Evolutionary conservation across 176 grass and related monocot genomes (phyloP), one percentile per base, ranked within the genome.

Genomic region (Lolium multiflorum): DNA sequence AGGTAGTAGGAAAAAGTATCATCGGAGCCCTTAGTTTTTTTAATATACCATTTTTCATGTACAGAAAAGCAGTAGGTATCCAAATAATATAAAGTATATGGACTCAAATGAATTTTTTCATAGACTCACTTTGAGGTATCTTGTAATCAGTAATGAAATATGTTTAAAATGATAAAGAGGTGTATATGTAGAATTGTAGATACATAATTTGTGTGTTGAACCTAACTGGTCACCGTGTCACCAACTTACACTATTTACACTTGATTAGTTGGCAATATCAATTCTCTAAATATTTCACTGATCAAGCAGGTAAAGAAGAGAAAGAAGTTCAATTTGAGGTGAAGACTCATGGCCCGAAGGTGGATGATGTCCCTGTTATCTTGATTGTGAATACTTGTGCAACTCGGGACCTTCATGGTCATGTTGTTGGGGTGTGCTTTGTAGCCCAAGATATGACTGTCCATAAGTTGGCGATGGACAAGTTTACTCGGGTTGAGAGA

Each of bases 391-490:
- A 98, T 91, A 89, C 91, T 16, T 98, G 95, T 80, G 91, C 93
- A 52, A 95, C 85, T 70, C 91, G 93, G 14, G 93, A 93, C 85
- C 80, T 95, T 82, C 84, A 95, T 51, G 85, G 91, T 52, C 66
- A 90, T 78, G 83, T 98, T 68, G 89, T 98, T 43, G 95, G 95
- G n/a, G 95, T 90, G 18, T 98, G 95, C 77, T 98, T 98, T 81
- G 91, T 98, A 57, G 95, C 95, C 43, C 95, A 98, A 82, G 95
- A 98, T 63, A 91, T 98, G 89, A 98, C 95, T 43, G 41, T 43
- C 41, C 41, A 43, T 43, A 43, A 43, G 41, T 43, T 43, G 41
- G 41, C 41, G 41, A 91, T 95, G 91, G 95, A 98, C 65, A 90
- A 86, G 47, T 98, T 93, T 70, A 95, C 93, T 48, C 87, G 93